Base-by-base conservation (phyloP, 2,329 filamentous ascomycete species). In the Monascus ruber region DNA sequence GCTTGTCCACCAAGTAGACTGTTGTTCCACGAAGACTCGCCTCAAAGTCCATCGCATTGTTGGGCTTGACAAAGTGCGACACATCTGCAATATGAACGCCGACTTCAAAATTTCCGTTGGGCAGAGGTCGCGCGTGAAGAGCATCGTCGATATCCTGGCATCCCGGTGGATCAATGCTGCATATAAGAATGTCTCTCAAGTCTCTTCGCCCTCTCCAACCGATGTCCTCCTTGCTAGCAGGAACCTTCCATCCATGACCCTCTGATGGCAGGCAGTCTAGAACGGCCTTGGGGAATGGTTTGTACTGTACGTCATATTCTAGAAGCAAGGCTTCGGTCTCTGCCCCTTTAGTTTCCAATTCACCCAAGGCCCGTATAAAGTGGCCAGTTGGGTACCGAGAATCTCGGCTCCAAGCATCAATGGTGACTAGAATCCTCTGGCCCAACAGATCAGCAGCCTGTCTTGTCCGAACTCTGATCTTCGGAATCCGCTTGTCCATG, bases 61-160 rank as follows among this genome's bases (percentile, higher is more conserved):
- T 87, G 25, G 93, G 88, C 64, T 91, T 94, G 54, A 98, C 91
- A 57, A 98, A 98, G 65, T 98, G 84, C 6, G 91, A 96, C n/a
- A 98, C 91, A 62, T 98, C 91, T 26, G 91, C 93, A 62, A 98
- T 98, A 63, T 98, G 93, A 10, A 98, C 91, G 47, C 91, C 91
- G 6, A 98, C 87, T 62, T 96, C 86, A 48, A 80, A 88, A 60
- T 96, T 95, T 33, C 93, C 91, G 53, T 96, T 96, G 0, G 86
- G 81, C 24, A 98, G 68, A 37, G 74, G 72, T 44, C 80, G 76
- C 5, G 91, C 88, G 62, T 98, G 93, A 5, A 98, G 75, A 11
- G 91, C 91, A 63, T 98, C 93, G 54, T 98, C 91, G 42, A 98
- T 98, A 69, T 98, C 91, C 55, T 96, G 89, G 63, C 91, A 98